These are phyloP conservation scores for Pseudocercospora musae DNA, from an alignment of 2,329 filamentous ascomycete genomes.

Conservation along the genomic window DNA sequence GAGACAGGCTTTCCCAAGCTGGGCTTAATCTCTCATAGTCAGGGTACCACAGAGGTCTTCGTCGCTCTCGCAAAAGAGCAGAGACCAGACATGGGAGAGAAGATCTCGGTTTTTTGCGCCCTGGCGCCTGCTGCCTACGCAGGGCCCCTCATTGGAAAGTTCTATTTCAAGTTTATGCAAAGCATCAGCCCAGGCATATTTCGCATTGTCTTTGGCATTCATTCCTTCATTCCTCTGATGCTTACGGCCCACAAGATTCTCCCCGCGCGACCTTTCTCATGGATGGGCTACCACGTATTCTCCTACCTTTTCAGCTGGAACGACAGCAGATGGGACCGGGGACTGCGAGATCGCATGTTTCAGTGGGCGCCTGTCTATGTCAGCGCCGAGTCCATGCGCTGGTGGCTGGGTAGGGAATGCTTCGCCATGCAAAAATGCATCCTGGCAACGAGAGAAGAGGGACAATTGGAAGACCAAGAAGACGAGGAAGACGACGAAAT, in stretches of 20 bases:
- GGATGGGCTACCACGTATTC: constrained; percentile 83
- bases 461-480: constrained; percentile 57
- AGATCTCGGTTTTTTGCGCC: constrained; percentile 84
- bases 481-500: constrained; percentile 43
- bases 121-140: constrained; percentile 89
- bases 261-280: constrained; percentile 67
- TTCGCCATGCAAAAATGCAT: constrained; percentile 86
- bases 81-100: constrained; percentile 75
- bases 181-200: constrained; percentile 74
- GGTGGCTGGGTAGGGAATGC: constrained; percentile 89
- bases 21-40: constrained; percentile 80
- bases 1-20: constrained; percentile 83
- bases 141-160: constrained; percentile 77
- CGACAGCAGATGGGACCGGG: constrained; percentile 79
- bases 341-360: constrained; percentile 76
- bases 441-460: constrained; percentile 71
- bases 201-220: constrained; percentile 80
- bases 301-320: constrained; percentile 87
- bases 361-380: constrained; percentile 91
- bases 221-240: constrained; percentile 92
- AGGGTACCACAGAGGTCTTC: constrained; percentile 85
- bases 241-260: constrained; percentile 73
- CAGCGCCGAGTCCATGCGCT: constrained; percentile 83
- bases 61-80: constrained; percentile 88
- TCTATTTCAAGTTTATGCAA: constrained; percentile 90